Conservation (phyloP, 345 rosid species). For the Gossypium sturtianum region DNA sequence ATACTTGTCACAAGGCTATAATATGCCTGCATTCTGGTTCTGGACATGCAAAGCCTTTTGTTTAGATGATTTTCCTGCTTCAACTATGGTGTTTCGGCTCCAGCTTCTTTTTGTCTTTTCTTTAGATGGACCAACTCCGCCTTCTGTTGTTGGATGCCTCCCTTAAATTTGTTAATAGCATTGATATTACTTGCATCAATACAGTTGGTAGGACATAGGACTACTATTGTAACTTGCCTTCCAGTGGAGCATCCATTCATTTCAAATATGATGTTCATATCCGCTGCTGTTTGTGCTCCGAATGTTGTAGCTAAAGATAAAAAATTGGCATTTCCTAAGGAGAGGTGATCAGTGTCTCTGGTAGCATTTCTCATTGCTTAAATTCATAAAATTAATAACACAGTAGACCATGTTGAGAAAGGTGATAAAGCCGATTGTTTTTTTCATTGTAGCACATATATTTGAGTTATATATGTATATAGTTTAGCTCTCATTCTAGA, state of each 20-base stretch:
- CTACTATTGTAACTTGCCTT: neutral
- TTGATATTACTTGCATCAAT: neutral
- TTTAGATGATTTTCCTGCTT: slow-evolving; percentile 3
- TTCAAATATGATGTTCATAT: neutral
- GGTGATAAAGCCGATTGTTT: neutral
- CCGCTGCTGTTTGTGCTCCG: neutral
- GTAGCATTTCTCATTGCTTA: neutral
- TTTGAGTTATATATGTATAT: neutral
- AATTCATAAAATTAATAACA: neutral
- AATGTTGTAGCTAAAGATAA: neutral
- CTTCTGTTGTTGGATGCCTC: neutral
- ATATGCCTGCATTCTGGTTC: neutral
- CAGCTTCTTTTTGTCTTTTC: neutral
- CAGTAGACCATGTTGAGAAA: neutral
- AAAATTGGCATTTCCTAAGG: neutral
- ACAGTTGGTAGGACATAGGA: neutral
- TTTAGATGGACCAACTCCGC: neutral
- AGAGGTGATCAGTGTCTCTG: neutral
- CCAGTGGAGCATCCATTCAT: neutral
- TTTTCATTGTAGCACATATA: neutral
- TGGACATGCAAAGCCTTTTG: neutral
- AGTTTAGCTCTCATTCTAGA: neutral
- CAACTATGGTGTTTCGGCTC: neutral
- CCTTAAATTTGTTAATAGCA: neutral
- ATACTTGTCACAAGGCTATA: neutral